Evolutionary conservation across 225 moss, liverwort and hornwort species (phyloP).

Genomic region (Lunularia cruciata): DNA sequence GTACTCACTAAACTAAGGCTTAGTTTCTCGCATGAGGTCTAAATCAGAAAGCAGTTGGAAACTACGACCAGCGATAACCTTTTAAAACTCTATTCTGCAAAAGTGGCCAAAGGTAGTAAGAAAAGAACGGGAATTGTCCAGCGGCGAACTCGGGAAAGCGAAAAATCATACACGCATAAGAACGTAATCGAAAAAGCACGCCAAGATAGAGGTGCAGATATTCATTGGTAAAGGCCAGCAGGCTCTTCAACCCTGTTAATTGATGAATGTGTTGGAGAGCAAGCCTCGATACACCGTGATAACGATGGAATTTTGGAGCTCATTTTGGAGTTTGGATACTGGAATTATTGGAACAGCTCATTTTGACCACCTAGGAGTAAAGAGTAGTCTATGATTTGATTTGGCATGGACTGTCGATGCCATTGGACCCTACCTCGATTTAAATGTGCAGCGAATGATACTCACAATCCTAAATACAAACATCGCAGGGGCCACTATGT

Average conservation of each 20-base stretch:
- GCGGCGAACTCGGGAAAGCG: too few species aligned
- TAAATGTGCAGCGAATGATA: conserved; percentile 7
- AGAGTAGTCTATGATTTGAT: background rate
- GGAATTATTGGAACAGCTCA: conserved; percentile 21
- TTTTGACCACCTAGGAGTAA: conserved; percentile 5
- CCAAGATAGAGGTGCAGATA: too few species aligned
- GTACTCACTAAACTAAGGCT: too few species aligned
- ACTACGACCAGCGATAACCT: too few species aligned
- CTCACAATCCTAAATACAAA: conserved; percentile 18
- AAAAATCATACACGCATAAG: too few species aligned
- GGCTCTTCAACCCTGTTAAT: conserved; percentile 7
- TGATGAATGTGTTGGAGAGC: conserved; percentile 6
- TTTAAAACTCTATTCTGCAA: too few species aligned
- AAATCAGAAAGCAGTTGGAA: too few species aligned
- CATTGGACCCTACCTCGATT: conserved; percentile 13
- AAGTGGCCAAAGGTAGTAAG: too few species aligned
- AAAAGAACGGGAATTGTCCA: too few species aligned
- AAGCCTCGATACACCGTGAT: background rate
- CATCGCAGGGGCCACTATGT: conserved; percentile 2
- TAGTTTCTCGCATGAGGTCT: too few species aligned
- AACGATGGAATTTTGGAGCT: background rate
- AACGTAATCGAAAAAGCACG: too few species aligned
- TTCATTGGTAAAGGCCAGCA: conserved; percentile 6
- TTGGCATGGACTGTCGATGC: conserved; percentile 7
- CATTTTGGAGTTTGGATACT: too few species aligned